These are phyloP conservation scores for Phytophthora macrochlamydospora DNA, from an alignment of 352 stramenopile species.

Conservation along the genomic window DNA sequence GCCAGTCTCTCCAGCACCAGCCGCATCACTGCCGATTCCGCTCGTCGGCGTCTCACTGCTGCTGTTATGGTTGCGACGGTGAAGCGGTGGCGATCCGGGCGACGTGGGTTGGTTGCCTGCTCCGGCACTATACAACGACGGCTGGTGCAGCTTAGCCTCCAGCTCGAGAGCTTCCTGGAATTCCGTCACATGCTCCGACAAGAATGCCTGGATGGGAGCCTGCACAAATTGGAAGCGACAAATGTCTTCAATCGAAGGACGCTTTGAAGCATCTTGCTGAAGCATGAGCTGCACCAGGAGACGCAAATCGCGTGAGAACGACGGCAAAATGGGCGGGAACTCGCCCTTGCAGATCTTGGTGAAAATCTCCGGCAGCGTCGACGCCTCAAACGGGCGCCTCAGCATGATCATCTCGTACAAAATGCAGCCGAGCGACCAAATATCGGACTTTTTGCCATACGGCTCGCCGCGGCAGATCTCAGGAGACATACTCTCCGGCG, in stretches of 20 bases:
- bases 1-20: conserved; percentile 22
- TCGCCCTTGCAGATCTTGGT: conserved; percentile 90
- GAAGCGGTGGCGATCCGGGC: conserved; percentile 44
- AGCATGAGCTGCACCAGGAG: conserved; percentile 89
- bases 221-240: conserved; percentile 89
- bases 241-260: conserved; percentile 89
- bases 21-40: conserved; percentile 29
- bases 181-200: conserved; percentile 85
- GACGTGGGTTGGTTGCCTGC: conserved; percentile 38
- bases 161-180: conserved; percentile 88
- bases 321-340: conserved; percentile 78
- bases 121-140: conserved; percentile 62
- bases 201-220: conserved; percentile 80
- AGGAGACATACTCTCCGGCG: conserved; percentile 88
- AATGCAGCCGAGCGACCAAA: conserved; percentile 90
- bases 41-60: conserved; percentile 42
- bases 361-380: conserved; percentile 84
- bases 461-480: conserved; percentile 88
- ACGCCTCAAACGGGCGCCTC: conserved; percentile 82
- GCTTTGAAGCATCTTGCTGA: conserved; percentile 85
- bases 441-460: conserved; percentile 91
- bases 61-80: conserved; percentile 56
- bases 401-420: conserved; percentile 92
- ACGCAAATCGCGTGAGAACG: conserved; percentile 81
- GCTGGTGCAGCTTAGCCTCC: conserved; percentile 88